These are phyloP conservation scores for Rhipidocladum racemiflorum DNA, from an alignment of 176 grass and related monocot species.

Conservation along the genomic window DNA sequence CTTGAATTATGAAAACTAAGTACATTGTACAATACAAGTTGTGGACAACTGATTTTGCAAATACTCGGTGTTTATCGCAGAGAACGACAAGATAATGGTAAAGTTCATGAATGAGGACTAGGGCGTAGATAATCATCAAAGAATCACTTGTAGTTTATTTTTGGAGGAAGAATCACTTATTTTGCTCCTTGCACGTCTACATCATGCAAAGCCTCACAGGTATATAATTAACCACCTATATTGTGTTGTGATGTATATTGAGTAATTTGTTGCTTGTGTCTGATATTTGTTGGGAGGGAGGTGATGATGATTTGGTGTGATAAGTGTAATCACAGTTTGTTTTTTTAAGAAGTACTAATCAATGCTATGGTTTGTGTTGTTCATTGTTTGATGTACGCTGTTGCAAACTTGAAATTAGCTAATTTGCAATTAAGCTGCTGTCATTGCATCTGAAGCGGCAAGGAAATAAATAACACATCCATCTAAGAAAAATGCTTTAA, in stretches of 20 bases:
- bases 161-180: not conserved
- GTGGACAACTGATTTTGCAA: too few species aligned
- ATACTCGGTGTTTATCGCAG: not conserved
- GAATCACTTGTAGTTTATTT: not conserved
- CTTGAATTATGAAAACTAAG: not conserved
- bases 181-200: not conserved
- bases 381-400: not conserved
- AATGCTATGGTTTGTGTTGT: not conserved
- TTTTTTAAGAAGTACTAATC: not conserved
- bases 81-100: not conserved
- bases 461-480: not conserved
- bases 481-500: not conserved
- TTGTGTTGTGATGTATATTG: not conserved
- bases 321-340: conserved; percentile 29
- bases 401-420: not conserved
- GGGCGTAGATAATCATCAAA: not conserved
- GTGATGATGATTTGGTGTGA: not conserved
- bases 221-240: too few species aligned
- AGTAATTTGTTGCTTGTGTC: not conserved
- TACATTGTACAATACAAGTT: not conserved
- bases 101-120: not conserved
- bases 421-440: not conserved
- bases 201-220: too few species aligned
- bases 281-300: not conserved
- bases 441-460: not conserved